These are phyloP conservation scores for Striga asiatica DNA, from an alignment of 257 asterid species.

Conservation along the genomic window DNA sequence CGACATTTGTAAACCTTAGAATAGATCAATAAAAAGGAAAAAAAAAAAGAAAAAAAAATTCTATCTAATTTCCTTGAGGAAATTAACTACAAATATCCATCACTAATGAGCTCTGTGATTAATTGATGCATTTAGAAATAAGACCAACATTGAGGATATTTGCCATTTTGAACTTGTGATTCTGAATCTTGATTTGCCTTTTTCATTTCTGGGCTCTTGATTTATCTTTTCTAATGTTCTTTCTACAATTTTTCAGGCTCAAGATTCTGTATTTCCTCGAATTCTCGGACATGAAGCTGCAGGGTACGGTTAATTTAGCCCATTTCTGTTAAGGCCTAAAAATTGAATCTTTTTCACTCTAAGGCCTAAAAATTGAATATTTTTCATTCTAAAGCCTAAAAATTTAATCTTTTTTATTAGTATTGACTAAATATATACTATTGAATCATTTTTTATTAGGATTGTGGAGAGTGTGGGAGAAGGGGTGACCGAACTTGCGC, in stretches of 20 bases:
- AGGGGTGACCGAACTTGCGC: constrained; percentile 53
- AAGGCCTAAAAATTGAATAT: background rate
- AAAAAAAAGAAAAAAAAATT: too few relatives aligned
- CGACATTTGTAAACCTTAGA: background rate
- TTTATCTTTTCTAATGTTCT: too few relatives aligned
- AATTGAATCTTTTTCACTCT: too few relatives aligned
- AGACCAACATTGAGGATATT: too few relatives aligned
- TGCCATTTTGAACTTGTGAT: background rate
- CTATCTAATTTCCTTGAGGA: too few relatives aligned
- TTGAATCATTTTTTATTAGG: constrained; percentile 14
- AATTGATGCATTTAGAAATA: too few relatives aligned
- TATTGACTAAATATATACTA: background rate
- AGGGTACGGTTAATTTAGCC: constrained; percentile 36
- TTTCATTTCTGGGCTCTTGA: background rate
- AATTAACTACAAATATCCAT: too few relatives aligned
- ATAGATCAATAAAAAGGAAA: too few relatives aligned
- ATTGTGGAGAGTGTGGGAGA: constrained; percentile 85
- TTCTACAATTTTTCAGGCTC: constrained; percentile 33
- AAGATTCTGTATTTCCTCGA: constrained; percentile 65
- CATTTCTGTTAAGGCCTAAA: background rate
- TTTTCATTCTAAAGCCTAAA: background rate
- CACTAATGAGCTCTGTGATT: too few relatives aligned
- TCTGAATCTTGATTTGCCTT: background rate
- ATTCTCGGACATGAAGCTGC: constrained; percentile 80
- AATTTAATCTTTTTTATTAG: background rate